A percentile compares a stretch with the other conserved stretches of the same genome.
These are phyloP conservation scores for Termitomyces eurrhizus DNA, from an alignment of 768 basidiomycete species.

Conservation along the genomic window DNA sequence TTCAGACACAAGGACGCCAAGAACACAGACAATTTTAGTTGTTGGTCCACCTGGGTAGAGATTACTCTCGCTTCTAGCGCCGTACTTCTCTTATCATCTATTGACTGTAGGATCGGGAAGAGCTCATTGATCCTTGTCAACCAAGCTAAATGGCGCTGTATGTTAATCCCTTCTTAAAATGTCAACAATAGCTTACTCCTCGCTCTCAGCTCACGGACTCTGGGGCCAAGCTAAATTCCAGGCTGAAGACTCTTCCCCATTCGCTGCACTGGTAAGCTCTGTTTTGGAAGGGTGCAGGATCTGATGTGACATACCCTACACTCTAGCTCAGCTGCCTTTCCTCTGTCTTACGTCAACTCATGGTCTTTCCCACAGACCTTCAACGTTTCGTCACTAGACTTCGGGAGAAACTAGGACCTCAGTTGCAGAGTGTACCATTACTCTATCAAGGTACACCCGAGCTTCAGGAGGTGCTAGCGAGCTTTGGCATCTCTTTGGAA, in stretches of 20 bases:
- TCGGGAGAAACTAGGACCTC: slow-evolving; percentile 61
- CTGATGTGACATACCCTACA: neutral
- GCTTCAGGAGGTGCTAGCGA: slow-evolving; percentile 55
- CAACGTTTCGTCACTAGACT: slow-evolving; percentile 60
- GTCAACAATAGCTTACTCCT: neutral
- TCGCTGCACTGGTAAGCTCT: slow-evolving; percentile 45
- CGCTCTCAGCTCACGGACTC: slow-evolving; percentile 53
- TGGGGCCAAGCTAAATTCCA: slow-evolving; percentile 81
- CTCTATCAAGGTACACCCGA: slow-evolving; percentile 72
- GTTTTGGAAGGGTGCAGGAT: neutral
- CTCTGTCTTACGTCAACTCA: slow-evolving; percentile 67
- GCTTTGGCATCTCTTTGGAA: slow-evolving; percentile 50
- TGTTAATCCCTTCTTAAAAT: slow-evolving; percentile 13
- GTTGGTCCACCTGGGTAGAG: slow-evolving; percentile 59
- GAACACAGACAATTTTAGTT: slow-evolving; percentile 59
- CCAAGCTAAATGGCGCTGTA: slow-evolving; percentile 71
- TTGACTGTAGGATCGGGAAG: slow-evolving; percentile 57
- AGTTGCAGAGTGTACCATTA: slow-evolving; percentile 63
- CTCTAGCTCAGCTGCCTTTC: slow-evolving; percentile 62
- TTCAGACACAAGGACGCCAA: slow-evolving; percentile 36
- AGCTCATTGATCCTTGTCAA: slow-evolving; percentile 66
- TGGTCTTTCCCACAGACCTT: slow-evolving; percentile 69
- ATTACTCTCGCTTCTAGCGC: neutral
- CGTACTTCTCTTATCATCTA: slow-evolving; percentile 6
- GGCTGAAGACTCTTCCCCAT: slow-evolving; percentile 61